Percentiles rank a stretch among this genome's conserved stretches.
Conservation (phyloP, 306 rosid genomes). For the Cicer judaicum region DNA sequence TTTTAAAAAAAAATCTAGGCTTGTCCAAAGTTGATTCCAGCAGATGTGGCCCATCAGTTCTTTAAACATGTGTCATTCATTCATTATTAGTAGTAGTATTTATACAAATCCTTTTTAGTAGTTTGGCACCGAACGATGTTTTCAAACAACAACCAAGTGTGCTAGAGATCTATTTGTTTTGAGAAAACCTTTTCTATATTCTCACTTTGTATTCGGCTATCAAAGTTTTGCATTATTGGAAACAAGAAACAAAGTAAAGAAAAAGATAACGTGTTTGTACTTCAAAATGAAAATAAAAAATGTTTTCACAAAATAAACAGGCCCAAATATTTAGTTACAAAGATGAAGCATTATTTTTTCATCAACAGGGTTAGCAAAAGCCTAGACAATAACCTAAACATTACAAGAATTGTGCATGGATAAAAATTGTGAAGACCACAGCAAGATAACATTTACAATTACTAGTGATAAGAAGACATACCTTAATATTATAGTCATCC, state of each 20-base stretch:
- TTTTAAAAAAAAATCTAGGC: not conserved
- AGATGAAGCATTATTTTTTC: conserved; percentile 24
- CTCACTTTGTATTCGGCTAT: not conserved
- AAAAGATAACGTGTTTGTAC: not conserved
- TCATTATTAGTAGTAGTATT: not conserved
- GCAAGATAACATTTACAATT: conserved; percentile 3
- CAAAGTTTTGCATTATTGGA: not conserved
- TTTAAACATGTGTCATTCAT: conserved; percentile 8
- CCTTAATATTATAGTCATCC: conserved; percentile 97
- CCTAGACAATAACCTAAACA: conserved; percentile 36
- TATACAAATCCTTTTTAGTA: conserved; percentile 13
- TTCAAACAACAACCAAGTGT: not conserved
- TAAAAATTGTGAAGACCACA: conserved; percentile 20
- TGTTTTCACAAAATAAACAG: conserved; percentile 19
- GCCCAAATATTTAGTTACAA: not conserved
- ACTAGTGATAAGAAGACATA: conserved; percentile 48
- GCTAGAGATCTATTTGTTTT: not conserved
- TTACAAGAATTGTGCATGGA: conserved; percentile 29
- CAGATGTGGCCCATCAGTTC: conserved; percentile 11
- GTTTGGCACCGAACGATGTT: not conserved
- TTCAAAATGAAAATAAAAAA: not conserved
- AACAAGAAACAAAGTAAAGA: not conserved
- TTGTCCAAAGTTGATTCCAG: conserved; percentile 1
- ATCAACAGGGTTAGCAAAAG: conserved; percentile 20
- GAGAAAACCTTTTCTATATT: not conserved